These are phyloP conservation scores for Zygoascus bituminiphila DNA, from an alignment of 805 yeast genomes.

Conservation along the genomic window DNA sequence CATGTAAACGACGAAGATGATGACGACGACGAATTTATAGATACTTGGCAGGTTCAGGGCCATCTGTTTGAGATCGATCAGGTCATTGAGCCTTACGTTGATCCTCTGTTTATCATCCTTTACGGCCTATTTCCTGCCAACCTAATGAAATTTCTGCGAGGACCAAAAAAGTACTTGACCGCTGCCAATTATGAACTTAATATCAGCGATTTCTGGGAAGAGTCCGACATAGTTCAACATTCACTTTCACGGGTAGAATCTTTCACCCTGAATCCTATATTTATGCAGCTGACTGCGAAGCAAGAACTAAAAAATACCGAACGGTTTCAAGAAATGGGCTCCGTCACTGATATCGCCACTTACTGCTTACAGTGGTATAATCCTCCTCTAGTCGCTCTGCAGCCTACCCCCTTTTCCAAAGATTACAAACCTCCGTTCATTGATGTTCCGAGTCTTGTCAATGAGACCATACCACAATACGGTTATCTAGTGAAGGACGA, in stretches of 20 bases:
- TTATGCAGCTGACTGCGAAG: slow-evolving; percentile 31
- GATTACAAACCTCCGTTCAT: neutral
- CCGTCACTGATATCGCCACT: slow-evolving; percentile 32
- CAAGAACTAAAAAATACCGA: slow-evolving; percentile 30
- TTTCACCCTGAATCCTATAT: slow-evolving; percentile 43
- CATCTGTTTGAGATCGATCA: slow-evolving; percentile 10
- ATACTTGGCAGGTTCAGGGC: slow-evolving; percentile 23
- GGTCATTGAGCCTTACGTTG: slow-evolving; percentile 23
- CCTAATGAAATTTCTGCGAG: slow-evolving; percentile 35
- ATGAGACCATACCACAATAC: neutral
- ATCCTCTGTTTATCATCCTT: slow-evolving; percentile 38
- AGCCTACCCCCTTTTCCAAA: neutral
- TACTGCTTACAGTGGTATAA: slow-evolving; percentile 22
- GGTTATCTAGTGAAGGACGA: neutral
- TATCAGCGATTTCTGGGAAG: slow-evolving; percentile 28
- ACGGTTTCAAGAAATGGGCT: slow-evolving; percentile 24
- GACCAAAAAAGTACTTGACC: slow-evolving; percentile 34
- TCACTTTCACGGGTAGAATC: slow-evolving; percentile 28
- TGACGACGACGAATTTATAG: slow-evolving; percentile 5
- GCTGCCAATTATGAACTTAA: slow-evolving; percentile 11
- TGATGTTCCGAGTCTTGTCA: neutral
- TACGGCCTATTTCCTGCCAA: slow-evolving; percentile 54
- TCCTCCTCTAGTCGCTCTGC: neutral
- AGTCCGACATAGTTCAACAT: slow-evolving; percentile 27
- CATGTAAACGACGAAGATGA: slow-evolving; percentile 7